Evolutionary conservation across 2,329 filamentous ascomycete species (phyloP).

Genomic region (Fusarium miscanthi): DNA sequence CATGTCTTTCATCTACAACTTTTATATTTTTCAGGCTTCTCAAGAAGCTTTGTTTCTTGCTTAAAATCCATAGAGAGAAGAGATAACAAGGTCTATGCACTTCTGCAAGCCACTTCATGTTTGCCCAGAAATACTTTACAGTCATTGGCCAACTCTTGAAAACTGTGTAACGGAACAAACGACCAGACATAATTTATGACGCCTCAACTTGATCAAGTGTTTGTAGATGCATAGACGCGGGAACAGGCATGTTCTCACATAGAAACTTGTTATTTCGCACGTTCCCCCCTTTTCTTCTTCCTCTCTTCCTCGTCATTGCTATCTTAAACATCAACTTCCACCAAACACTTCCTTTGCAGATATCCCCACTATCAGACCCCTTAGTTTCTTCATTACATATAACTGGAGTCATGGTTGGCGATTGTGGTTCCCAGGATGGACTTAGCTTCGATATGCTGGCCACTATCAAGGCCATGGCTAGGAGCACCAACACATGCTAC

Average conservation of each 20-base stretch:
- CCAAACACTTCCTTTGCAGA: neutral
- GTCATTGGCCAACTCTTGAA: neutral
- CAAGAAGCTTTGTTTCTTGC: neutral
- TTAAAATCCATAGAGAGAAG: neutral
- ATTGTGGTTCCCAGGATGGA: neutral
- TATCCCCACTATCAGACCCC: accelerated
- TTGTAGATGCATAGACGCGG: neutral
- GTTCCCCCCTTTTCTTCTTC: accelerated
- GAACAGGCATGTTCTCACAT: neutral
- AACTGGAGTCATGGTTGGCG: neutral
- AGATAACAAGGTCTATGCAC: neutral
- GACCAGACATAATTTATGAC: neutral
- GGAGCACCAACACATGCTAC: neutral
- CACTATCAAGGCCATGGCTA: neutral
- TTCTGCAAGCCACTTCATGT: neutral
- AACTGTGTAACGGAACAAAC: neutral
- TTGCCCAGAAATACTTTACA: neutral
- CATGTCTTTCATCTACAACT: too few relatives aligned
- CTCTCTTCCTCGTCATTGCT: neutral
- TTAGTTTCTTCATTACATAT: accelerated
- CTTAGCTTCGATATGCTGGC: neutral
- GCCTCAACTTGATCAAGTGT: neutral
- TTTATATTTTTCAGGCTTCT: neutral
- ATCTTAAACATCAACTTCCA: neutral
- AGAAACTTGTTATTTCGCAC: neutral